phyloP scores from a whole-genome alignment of 345 rosid species.

The Salix suchowensis region DNA sequence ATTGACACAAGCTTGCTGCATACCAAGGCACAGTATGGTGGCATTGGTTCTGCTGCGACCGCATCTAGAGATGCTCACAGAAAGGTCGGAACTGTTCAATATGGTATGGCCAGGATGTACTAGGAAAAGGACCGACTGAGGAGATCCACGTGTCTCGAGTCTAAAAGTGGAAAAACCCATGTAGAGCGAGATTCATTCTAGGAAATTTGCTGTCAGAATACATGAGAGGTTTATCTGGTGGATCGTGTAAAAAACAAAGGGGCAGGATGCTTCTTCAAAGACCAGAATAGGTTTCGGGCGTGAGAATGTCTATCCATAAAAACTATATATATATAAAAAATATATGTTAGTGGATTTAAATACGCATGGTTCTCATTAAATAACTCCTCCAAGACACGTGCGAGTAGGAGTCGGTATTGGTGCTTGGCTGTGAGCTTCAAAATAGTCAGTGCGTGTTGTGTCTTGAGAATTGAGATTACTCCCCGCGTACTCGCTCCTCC shows the following conservation, averaged over 20 bases:
- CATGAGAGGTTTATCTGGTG: not conserved
- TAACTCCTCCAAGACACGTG: too few species aligned
- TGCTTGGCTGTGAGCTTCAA: too few species aligned
- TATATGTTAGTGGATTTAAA: too few species aligned
- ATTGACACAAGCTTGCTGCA: constrained; percentile 62
- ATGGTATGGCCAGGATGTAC: constrained; percentile 69
- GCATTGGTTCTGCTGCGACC: constrained; percentile 44
- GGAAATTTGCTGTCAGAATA: not conserved
- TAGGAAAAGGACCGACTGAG: constrained; percentile 1
- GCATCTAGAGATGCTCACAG: constrained; percentile 47
- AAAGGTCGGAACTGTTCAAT: constrained; percentile 74
- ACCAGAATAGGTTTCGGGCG: not conserved
- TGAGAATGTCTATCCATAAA: not conserved
- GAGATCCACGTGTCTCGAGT: not conserved
- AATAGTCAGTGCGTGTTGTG: too few species aligned
- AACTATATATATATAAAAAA: too few species aligned
- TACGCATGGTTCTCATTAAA: too few species aligned
- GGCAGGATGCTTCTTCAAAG: not conserved
- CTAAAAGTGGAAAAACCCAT: not conserved
- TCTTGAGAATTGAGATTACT: too few species aligned
- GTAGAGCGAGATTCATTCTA: not conserved
- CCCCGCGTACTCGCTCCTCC: too few species aligned
- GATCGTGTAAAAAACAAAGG: not conserved
- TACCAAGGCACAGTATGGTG: constrained; percentile 50
- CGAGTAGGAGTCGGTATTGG: too few species aligned